Percentiles rank a stretch among this genome's conserved stretches.
phyloP scores from a whole-genome alignment of 305 asterid species.

The Fraxinus nigra region DNA sequence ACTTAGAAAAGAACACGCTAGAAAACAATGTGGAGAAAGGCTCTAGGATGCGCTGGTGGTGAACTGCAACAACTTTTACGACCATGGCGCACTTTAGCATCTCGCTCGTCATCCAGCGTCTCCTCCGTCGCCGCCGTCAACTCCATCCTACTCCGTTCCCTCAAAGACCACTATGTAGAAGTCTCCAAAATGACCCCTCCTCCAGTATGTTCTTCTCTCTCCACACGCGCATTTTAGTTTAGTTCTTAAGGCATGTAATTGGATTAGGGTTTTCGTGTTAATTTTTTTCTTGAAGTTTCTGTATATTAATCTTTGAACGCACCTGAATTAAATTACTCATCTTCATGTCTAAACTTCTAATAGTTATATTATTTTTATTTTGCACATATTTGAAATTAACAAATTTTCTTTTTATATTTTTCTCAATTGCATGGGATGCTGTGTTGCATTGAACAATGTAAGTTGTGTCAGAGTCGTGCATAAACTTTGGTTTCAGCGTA shows the following conservation, averaged over 20 bases:
- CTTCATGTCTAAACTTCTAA: conserved; percentile 4
- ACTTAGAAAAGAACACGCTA: background rate
- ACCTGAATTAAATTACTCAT: background rate
- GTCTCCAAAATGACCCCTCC: conserved; percentile 86
- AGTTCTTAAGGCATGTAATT: background rate
- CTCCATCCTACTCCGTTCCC: conserved; percentile 78
- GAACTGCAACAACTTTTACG: conserved; percentile 35
- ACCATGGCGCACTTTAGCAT: conserved; percentile 38
- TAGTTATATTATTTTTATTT: background rate
- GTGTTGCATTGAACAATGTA: background rate
- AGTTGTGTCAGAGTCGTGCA: background rate
- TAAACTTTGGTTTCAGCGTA: background rate
- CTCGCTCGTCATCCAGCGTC: conserved; percentile 42
- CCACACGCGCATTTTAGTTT: background rate
- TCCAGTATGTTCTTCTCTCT: conserved; percentile 45
- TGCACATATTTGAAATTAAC: background rate
- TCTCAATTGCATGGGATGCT: background rate
- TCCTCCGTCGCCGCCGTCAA: conserved; percentile 47
- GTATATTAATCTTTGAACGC: background rate
- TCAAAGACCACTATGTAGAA: conserved; percentile 84
- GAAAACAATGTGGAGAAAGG: conserved; percentile 55
- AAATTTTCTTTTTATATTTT: background rate
- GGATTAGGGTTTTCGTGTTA: background rate
- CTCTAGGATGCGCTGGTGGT: conserved; percentile 44
- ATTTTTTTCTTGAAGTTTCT: background rate